Evolutionary conservation across 768 basidiomycete genomes (phyloP).

Genomic region (Suillus brevipes): DNA sequence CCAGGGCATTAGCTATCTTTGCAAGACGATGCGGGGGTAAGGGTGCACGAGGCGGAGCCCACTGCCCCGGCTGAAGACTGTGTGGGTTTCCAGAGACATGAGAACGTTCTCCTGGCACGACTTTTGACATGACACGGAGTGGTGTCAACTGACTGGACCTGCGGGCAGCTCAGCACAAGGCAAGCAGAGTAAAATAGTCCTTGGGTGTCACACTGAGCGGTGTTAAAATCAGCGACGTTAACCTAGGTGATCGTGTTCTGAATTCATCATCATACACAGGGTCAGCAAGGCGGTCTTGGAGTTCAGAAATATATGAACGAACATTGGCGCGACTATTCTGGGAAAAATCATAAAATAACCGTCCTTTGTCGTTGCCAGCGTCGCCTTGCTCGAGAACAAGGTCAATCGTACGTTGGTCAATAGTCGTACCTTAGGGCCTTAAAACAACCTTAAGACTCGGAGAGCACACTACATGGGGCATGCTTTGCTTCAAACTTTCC

Average conservation of each 20-base stretch:
- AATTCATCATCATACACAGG: not conserved
- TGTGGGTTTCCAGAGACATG: conserved; percentile 13
- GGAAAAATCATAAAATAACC: not conserved
- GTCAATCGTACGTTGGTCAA: not conserved
- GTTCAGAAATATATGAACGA: conserved; percentile 1
- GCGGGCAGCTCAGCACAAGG: not conserved
- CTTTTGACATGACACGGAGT: conserved; percentile 5
- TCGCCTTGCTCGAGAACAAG: not conserved
- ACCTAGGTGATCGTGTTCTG: not conserved
- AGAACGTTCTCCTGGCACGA: conserved; percentile 22
- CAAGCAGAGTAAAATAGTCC: not conserved
- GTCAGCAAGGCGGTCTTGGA: not conserved
- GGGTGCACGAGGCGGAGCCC: conserved; percentile 71
- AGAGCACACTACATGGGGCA: not conserved
- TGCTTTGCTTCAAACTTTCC: not conserved
- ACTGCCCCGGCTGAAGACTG: conserved; percentile 27
- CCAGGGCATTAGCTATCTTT: conserved; percentile 83
- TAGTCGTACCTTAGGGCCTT: not conserved
- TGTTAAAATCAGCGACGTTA: conserved; percentile 1
- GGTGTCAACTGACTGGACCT: not conserved
- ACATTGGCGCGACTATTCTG: not conserved
- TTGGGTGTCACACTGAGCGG: not conserved
- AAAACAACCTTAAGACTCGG: not conserved
- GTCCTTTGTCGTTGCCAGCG: not conserved
- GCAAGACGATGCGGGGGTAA: conserved; percentile 76